These are phyloP conservation scores for Thymus mandschuricus DNA, from an alignment of 257 asterid genomes.

Conservation along the genomic window DNA sequence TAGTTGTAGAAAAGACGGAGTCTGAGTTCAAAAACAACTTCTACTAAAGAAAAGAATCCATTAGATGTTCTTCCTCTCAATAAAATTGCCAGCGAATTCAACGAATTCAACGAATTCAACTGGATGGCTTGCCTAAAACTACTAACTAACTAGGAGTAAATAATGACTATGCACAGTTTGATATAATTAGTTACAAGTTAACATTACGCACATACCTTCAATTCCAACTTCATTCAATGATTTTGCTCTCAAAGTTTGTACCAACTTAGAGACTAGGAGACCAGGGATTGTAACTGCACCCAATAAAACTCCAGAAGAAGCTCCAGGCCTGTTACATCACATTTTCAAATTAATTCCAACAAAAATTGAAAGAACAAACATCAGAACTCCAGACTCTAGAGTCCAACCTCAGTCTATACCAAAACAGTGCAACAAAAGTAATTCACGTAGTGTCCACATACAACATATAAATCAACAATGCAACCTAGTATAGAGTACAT, in stretches of 20 bases:
- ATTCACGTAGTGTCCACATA: background rate
- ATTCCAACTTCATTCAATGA: conserved; percentile 45
- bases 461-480: background rate
- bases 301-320: conserved; percentile 81
- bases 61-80: background rate
- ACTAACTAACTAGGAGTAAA: background rate
- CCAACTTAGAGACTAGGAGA: conserved; percentile 71
- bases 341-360: conserved; percentile 22
- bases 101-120: background rate
- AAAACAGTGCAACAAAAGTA: background rate
- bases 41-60: no score
- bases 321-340: conserved; percentile 70
- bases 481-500: conserved; percentile 7
- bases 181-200: background rate
- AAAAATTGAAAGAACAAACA: background rate
- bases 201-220: conserved; percentile 48
- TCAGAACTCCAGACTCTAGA: conserved; percentile 11
- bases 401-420: conserved; percentile 6
- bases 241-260: conserved; percentile 69
- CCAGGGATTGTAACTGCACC: conserved; percentile 91
- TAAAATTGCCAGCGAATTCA: conserved; percentile 10
- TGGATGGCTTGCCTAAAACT: background rate
- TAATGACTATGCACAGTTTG: background rate
- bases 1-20: background rate
- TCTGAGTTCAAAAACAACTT: background rate